A percentile compares a stretch with the other conserved stretches of the same genome.
Evolutionary conservation across 2,329 filamentous ascomycete species (phyloP).

Genomic region (Hypoxylon sp.): DNA sequence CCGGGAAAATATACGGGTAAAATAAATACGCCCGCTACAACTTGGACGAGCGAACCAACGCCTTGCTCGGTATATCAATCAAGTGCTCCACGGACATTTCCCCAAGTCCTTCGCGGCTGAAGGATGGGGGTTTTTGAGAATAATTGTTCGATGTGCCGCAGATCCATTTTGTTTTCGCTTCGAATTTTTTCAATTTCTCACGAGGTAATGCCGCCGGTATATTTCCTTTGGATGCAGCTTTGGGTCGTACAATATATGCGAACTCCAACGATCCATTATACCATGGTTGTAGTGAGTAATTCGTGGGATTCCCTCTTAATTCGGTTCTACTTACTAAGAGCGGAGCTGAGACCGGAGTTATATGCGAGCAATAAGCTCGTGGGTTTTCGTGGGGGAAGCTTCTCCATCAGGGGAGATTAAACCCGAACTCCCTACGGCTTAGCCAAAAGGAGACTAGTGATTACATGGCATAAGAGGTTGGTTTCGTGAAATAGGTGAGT

Average conservation of each 20-base stretch:
- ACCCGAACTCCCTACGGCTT: slow-evolving; percentile 31
- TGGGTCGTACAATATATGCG: slow-evolving; percentile 35
- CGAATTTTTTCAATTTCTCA: slow-evolving; percentile 17
- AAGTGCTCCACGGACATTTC: slow-evolving; percentile 34
- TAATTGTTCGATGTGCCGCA: slow-evolving; percentile 36
- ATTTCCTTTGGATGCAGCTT: slow-evolving; percentile 31
- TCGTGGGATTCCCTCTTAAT: slow-evolving; percentile 3
- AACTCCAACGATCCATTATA: slow-evolving; percentile 30
- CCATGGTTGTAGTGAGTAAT: slow-evolving; percentile 1
- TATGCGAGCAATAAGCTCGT: slow-evolving; percentile 24
- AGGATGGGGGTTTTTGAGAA: slow-evolving; percentile 1
- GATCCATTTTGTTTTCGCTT: slow-evolving; percentile 27
- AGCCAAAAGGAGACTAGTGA: slow-evolving; percentile 32
- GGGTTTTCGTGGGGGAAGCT: slow-evolving; percentile 34
- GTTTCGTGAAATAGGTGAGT: slow-evolving; percentile 3
- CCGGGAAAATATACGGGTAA: slow-evolving; percentile 45
- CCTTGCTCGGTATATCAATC: slow-evolving; percentile 36
- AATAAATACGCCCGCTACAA: slow-evolving; percentile 39
- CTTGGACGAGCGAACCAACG: slow-evolving; percentile 36
- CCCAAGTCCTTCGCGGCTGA: slow-evolving; percentile 15
- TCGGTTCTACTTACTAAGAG: slow-evolving; percentile 31
- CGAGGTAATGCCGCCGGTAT: slow-evolving; percentile 34
- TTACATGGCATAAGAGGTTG: slow-evolving; percentile 15
- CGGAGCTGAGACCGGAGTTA: slow-evolving; percentile 31
- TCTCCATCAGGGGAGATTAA: slow-evolving; percentile 25